These are phyloP conservation scores for Panicum virgatum DNA, from an alignment of 202 grass and related monocot species.

Conservation along the genomic window DNA sequence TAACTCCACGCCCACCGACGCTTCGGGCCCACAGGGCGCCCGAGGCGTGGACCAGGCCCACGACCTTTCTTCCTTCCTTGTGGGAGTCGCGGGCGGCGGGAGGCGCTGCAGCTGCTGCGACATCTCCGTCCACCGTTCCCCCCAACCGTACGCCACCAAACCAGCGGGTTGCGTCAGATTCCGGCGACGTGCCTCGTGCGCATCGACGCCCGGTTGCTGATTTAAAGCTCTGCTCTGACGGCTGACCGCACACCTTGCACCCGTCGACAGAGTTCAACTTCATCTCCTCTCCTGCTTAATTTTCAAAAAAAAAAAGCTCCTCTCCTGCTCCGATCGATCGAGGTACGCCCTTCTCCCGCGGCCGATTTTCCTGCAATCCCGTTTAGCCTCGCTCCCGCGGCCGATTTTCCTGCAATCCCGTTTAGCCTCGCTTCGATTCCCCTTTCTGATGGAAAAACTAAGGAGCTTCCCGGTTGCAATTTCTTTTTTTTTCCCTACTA, in stretches of 20 bases:
- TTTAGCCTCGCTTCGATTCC: no score
- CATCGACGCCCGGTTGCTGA: neutral
- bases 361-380: no score
- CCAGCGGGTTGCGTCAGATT: neutral
- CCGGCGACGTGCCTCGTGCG: neutral
- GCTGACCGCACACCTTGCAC: neutral
- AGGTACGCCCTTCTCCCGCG: neutral
- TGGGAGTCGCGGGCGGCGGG: neutral
- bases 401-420: no score
- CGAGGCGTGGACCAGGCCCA: neutral
- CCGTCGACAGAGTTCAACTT: neutral
- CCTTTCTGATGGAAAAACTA: no score
- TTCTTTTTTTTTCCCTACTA: neutral
- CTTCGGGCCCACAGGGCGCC: neutral
- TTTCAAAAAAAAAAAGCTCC: no score
- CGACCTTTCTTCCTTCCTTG: neutral
- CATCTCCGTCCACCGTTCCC: neutral
- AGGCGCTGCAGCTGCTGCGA: neutral
- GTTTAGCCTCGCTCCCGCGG: no score
- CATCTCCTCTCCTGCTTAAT: no score
- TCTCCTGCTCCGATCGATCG: slow-evolving; percentile 43
- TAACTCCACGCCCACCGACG: neutral
- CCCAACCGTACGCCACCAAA: neutral
- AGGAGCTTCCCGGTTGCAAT: neutral
- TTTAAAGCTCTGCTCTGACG: neutral